phyloP scores from a whole-genome alignment of 2,329 filamentous ascomycete genomes.

The Paraconiothyrium brasiliense region DNA sequence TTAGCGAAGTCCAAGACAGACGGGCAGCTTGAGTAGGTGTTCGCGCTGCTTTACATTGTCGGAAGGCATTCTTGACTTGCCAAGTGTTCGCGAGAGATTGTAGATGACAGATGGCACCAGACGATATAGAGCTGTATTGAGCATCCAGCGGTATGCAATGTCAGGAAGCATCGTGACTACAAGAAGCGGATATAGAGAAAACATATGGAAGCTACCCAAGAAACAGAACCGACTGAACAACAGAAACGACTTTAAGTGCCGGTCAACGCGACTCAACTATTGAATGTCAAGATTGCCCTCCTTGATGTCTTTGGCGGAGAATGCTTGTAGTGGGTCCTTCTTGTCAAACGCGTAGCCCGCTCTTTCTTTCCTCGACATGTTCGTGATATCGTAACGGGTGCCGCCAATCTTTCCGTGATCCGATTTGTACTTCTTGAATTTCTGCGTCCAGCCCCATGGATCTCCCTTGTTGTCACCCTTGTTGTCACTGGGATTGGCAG shows the following conservation, averaged over 20 bases:
- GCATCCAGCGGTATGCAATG: not conserved
- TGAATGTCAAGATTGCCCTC: constrained; percentile 9
- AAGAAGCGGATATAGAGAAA: no score
- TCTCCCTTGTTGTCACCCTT: constrained; percentile 5
- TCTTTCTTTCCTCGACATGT: constrained; percentile 24
- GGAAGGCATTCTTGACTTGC: constrained; percentile 1
- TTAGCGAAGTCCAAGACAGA: constrained; percentile 59
- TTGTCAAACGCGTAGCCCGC: constrained; percentile 20
- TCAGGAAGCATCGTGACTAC: not conserved
- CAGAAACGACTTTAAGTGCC: not conserved
- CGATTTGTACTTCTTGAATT: constrained; percentile 17
- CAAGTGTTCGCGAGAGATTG: constrained; percentile 9
- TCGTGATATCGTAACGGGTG: constrained; percentile 25
- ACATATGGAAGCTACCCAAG: no score
- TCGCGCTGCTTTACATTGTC: constrained; percentile 1
- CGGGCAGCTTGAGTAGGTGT: constrained; percentile 34
- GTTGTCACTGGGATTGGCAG: not conserved
- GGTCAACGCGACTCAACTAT: not conserved
- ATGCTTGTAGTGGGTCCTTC: constrained; percentile 21
- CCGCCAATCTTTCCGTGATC: constrained; percentile 19
- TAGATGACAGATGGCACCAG: constrained; percentile 1
- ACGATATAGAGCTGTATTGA: not conserved
- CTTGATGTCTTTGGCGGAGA: constrained; percentile 22
- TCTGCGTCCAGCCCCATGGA: constrained; percentile 22
- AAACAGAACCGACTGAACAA: not conserved